Base-by-base conservation (phyloP, 208 protist genomes). In the Acanthamoeba triangularis region DNA sequence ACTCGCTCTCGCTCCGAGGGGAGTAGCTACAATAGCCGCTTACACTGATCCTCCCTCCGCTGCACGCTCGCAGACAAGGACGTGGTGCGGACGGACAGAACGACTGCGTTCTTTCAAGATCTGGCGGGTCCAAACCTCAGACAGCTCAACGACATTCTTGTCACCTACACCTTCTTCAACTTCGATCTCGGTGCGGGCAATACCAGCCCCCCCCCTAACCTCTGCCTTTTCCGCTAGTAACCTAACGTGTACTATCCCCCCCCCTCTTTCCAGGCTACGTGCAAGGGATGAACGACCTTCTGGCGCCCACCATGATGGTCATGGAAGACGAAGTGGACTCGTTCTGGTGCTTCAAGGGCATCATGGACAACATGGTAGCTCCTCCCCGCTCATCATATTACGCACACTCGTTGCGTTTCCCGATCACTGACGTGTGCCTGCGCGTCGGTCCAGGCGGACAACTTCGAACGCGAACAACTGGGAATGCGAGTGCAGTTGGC, bases 311-410 rank as follows among this genome's bases (percentile, higher is more conserved):
- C 56, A 82, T 94, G 63, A 56, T 74, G 37, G 18, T 94, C 30
- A 94, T 94, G 63, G n/a, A 35, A 37, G 90, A 94, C 23, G 90
- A 94, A 37, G 90, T 63, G 4, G 90, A 94, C 37, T 49, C 90
- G 20, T 94, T 94, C 52, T 94, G 90, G 90, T 94, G 90, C 90
- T 94, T 94, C 65, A 94, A 94, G 30, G 90, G 47, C 44, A 25
- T 94, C 3, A 94, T 94, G 90, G 90, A 94, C 44, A 30, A 33
- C n/a, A 56, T 94, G 63, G 65, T 94, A 90, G 18, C 20, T 72
- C 13, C 14, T 37, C 18, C 16, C 0, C 7, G 28, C 52, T 33
- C 16, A 67, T 23, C 52, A 10, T 69, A 23, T 23, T 13, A 14
- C 13, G 52, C 52, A 23, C 18, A 23, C 1, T 14, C n/a, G 52